Conservation (phyloP, 2,329 filamentous ascomycete genomes). For the Pseudopithomyces maydicus region DNA sequence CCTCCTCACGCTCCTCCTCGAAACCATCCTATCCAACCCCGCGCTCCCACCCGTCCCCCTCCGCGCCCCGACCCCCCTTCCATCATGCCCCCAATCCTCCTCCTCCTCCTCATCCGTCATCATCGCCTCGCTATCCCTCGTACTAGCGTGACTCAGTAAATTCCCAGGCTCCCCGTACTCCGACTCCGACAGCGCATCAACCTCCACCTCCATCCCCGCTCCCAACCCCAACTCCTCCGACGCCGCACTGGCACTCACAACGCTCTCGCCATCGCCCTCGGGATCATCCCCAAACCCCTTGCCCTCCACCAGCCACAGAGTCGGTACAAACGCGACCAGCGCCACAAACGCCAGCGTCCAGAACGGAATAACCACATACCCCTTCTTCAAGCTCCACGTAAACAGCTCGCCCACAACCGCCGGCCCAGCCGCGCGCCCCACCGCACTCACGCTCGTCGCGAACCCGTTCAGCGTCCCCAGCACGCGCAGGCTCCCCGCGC, state of each 20-base stretch:
- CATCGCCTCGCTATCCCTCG: slow-evolving; percentile 30
- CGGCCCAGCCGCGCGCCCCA: slow-evolving; percentile 81
- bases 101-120: slow-evolving; percentile 36
- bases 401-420: slow-evolving; percentile 75
- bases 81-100: slow-evolving; percentile 13
- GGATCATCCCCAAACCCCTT: slow-evolving; percentile 63
- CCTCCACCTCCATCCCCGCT: neutral
- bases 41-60: slow-evolving; percentile 21
- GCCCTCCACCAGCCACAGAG: slow-evolving; percentile 75
- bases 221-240: too few relatives aligned
- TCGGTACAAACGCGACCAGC: slow-evolving; percentile 69
- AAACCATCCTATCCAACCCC: slow-evolving; percentile 26
- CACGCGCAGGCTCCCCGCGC: slow-evolving; percentile 73
- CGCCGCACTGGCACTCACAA: slow-evolving; percentile 13
- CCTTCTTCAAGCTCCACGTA: slow-evolving; percentile 73
- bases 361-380: slow-evolving; percentile 80
- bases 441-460: slow-evolving; percentile 78
- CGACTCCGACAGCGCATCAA: slow-evolving; percentile 37
- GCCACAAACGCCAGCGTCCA: slow-evolving; percentile 74
- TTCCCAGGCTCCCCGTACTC: slow-evolving; percentile 46
- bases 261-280: slow-evolving; percentile 44
- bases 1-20: slow-evolving; percentile 41
- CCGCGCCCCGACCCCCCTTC: slow-evolving; percentile 1
- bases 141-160: slow-evolving; percentile 41
- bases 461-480: slow-evolving; percentile 91